phyloP scores from a whole-genome alignment of 441 rosid genomes.

The Daphne laureola region DNA sequence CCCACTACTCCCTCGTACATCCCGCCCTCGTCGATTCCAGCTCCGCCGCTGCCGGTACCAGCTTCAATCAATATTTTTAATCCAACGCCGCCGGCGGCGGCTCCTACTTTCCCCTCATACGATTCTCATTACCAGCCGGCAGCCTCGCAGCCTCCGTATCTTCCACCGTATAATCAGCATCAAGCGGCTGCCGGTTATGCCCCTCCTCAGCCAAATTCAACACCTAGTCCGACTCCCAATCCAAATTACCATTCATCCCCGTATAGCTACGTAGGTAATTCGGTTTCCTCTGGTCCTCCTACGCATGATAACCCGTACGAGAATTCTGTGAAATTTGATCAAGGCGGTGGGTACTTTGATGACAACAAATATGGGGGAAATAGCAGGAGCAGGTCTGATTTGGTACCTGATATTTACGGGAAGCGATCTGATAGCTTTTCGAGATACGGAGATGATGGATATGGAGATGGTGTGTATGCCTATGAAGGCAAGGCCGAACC shows the following conservation, averaged over 20 bases:
- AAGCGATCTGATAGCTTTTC: conserved; percentile 48
- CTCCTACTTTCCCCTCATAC: conserved; percentile 44
- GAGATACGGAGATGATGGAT: conserved; percentile 44
- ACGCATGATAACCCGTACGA: conserved; percentile 39
- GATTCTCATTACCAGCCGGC: conserved; percentile 65
- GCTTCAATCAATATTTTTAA: conserved; percentile 27
- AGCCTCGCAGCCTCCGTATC: conserved; percentile 36
- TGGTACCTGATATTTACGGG: conserved; percentile 49
- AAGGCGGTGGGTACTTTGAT: conserved; percentile 31
- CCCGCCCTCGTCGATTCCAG: conserved; percentile 24
- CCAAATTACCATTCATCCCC: conserved; percentile 42
- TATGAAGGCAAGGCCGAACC: conserved; percentile 81
- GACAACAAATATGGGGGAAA: conserved; percentile 41
- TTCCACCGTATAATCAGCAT: conserved; percentile 51
- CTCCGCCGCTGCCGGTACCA: conserved; percentile 26
- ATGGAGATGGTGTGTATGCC: conserved; percentile 81
- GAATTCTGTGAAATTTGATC: conserved; percentile 50
- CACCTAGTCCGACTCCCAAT: conserved; percentile 20
- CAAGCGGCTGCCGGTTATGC: conserved; percentile 40
- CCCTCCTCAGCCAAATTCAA: conserved; percentile 31
- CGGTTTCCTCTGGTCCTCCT: conserved; percentile 35
- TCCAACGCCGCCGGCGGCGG: conserved; percentile 22
- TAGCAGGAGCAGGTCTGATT: conserved; percentile 35
- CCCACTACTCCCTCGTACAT: conserved; percentile 57
- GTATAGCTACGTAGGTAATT: conserved; percentile 35